Conservation (phyloP, 2,329 filamentous ascomycete genomes). For the Fusarium sublunatum region DNA sequence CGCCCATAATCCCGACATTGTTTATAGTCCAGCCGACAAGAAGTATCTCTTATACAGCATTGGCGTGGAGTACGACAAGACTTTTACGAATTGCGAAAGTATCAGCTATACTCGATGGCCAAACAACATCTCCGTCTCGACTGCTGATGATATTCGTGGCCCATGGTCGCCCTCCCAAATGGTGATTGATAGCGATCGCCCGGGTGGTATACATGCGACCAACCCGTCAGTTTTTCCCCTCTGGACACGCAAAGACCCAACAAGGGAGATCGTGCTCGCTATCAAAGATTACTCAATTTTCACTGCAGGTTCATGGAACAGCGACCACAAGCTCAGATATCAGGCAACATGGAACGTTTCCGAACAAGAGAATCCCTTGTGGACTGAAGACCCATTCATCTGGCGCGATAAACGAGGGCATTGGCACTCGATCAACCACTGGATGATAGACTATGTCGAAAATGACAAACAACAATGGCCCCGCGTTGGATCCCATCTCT, state of each 20-base stretch:
- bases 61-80: conserved; percentile 43
- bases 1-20: conserved; percentile 58
- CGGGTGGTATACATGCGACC: conserved; percentile 44
- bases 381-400: conserved; percentile 50
- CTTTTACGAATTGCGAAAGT: conserved; percentile 17
- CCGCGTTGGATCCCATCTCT: conserved; percentile 48
- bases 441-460: conserved; percentile 46
- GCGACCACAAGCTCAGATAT: conserved; percentile 14
- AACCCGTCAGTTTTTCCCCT: conserved; percentile 58
- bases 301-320: neutral
- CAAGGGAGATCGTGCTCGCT: conserved; percentile 14
- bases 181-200: conserved; percentile 23
- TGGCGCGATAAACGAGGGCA: conserved; percentile 51
- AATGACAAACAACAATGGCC: conserved; percentile 45
- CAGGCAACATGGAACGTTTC: conserved; percentile 30
- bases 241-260: conserved; percentile 15
- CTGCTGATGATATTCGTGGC: conserved; percentile 30
- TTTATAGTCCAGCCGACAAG: conserved; percentile 58
- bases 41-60: conserved; percentile 60
- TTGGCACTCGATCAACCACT: conserved; percentile 50
- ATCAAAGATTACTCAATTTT: conserved; percentile 33
- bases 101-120: conserved; percentile 28
- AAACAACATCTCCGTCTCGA: conserved; percentile 45
- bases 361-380: conserved; percentile 22
- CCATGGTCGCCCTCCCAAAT: conserved; percentile 31